Base-by-base conservation (phyloP, 2,329 filamentous ascomycete genomes). In the Endocalyx cinctus region DNA sequence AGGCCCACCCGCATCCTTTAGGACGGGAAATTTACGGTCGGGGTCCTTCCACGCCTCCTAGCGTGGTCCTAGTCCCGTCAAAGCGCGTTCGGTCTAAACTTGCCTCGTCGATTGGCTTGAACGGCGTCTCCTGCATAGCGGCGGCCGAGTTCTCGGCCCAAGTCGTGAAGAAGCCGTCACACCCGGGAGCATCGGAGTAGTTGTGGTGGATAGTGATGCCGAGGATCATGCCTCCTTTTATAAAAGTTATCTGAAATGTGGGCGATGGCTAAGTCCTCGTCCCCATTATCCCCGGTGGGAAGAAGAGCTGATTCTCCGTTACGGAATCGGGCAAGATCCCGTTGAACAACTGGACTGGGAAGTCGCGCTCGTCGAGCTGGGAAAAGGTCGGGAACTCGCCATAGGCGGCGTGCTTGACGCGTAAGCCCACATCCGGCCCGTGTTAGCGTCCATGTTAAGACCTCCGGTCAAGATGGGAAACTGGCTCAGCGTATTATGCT, bases 161-260 rank as follows among this genome's bases (percentile, higher is more conserved):
- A 16, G 41, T 43, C 3, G 43, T 43, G 13, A 56, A 23, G 34
- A 57, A 45, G 6, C 41, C 46, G 31, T 56, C 48, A 26, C 44
- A 51, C 12, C 54, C 50, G 17, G 48, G 44, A n/a, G 46, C 48
- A 15, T 55, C 41, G 10, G 34, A 43, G 28, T 39, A 36, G 17
- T 35, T 34, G 31, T 57, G 54, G 27, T 52, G 47, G 12, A 54
- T 33, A 12, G 52, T 50, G 12, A 45, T 17, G 10, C 31, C 51
- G 8, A 57, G 25, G 22, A 57, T 41, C 11, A 55, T 22, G n/a
- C 53, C 53, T 17, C 50, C 49, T 6, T 27, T 31, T 30, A 57
- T 50, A 27, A 56, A 53, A 33, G 42, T 57, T 31, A 47, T 20
- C 33, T 57, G 52, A 10, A 48, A 44, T 6, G 39, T 42, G 12